A percentile compares a stretch with the other conserved stretches of the same genome.
Conservation (phyloP, 805 yeast species). For the Metschnikowia lochheadii region DNA sequence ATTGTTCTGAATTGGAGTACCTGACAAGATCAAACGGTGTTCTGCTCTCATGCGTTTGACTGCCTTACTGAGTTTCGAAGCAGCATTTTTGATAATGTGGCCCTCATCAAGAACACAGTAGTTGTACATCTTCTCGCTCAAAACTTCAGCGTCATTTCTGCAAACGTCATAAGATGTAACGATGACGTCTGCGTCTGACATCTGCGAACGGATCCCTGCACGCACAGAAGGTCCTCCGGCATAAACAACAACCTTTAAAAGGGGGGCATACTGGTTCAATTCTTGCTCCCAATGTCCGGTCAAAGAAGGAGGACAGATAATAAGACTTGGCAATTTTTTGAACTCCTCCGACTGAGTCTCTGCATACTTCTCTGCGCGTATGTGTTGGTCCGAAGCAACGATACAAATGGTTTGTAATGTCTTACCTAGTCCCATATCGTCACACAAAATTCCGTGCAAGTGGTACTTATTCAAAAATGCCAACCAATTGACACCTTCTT, state of each 20-base stretch:
- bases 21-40: conserved; percentile 86
- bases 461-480: conserved; percentile 93
- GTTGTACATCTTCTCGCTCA: conserved; percentile 66
- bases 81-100: conserved; percentile 90
- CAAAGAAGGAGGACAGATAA: conserved; percentile 94
- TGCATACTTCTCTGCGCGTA: conserved; percentile 67
- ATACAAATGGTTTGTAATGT: conserved; percentile 96
- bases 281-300: conserved; percentile 99
- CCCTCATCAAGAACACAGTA: conserved; percentile 98
- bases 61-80: conserved; percentile 81
- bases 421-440: conserved; percentile 99
- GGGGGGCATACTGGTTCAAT: conserved; percentile 83
- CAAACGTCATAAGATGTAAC: conserved; percentile 96
- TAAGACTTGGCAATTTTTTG: conserved; percentile 74
- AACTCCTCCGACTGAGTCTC: conserved; percentile 60
- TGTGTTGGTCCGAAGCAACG: conserved; percentile 90
- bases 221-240: conserved; percentile 90
- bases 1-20: conserved; percentile 97
- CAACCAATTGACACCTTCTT: conserved; percentile 97
- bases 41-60: conserved; percentile 81
- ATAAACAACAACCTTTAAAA: conserved; percentile 74
- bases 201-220: conserved; percentile 46
- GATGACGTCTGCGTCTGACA: conserved; percentile 69
- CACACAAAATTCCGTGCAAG: conserved; percentile 95
- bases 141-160: conserved; percentile 75